phyloP scores from a whole-genome alignment of 2,329 filamentous ascomycete species.

The Cladophialophora exuberans region DNA sequence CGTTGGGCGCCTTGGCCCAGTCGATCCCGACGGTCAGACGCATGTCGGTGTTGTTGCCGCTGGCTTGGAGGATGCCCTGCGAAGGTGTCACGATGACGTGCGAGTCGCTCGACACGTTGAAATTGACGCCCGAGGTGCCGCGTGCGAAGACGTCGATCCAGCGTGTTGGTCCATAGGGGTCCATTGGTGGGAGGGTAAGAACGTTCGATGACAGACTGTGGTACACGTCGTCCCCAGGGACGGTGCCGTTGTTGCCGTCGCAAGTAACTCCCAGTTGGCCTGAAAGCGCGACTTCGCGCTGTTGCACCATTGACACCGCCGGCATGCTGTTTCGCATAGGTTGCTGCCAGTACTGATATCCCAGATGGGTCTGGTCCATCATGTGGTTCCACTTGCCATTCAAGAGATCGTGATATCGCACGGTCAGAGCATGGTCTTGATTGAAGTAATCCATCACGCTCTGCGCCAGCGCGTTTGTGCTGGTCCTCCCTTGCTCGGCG shows the following conservation, averaged over 20 bases:
- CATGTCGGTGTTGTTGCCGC: constrained; percentile 50
- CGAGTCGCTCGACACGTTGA: constrained; percentile 52
- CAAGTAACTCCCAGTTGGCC: constrained; percentile 67
- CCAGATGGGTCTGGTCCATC: constrained; percentile 59
- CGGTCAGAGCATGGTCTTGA: constrained; percentile 60
- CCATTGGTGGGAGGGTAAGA: constrained; percentile 60
- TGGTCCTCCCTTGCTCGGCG: constrained; percentile 60
- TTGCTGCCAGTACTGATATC: constrained; percentile 66
- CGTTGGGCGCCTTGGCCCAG: constrained; percentile 53
- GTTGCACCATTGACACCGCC: constrained; percentile 63
- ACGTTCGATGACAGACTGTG: constrained; percentile 55
- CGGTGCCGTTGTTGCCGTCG: constrained; percentile 67
- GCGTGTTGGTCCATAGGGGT: constrained; percentile 60
- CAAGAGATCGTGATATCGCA: constrained; percentile 61
- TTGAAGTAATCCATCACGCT: constrained; percentile 58
- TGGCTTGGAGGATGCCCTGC: constrained; percentile 54
- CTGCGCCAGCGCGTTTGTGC: constrained; percentile 58
- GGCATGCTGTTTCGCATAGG: constrained; percentile 72
- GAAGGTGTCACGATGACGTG: constrained; percentile 59
- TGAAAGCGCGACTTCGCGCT: constrained; percentile 59
- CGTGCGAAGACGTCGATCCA: constrained; percentile 68
- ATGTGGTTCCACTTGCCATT: constrained; percentile 67
- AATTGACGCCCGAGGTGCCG: constrained; percentile 58
- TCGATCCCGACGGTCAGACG: constrained; percentile 61
- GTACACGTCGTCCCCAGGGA: constrained; percentile 68